phyloP scores from a whole-genome alignment of 202 grass and related monocot genomes.

The Schoenoplectus tabernaemontani region DNA sequence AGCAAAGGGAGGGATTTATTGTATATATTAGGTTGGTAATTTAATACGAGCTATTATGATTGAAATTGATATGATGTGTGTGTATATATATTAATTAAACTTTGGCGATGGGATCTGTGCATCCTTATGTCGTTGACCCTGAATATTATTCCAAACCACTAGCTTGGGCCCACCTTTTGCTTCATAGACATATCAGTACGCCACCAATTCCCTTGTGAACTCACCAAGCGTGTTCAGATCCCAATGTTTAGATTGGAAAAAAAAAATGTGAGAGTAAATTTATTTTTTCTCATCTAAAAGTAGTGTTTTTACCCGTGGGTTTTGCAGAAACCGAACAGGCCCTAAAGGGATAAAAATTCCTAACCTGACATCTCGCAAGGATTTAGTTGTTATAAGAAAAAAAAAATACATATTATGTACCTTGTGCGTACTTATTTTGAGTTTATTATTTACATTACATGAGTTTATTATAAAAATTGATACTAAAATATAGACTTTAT shows the following conservation, averaged over 20 bases:
- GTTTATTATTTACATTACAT: no score
- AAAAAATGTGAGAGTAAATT: no score
- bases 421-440: background rate
- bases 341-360: background rate
- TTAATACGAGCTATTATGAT: constrained; percentile 10
- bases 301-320: no score
- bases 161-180: background rate
- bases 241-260: no score
- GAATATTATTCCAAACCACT: constrained; percentile 16
- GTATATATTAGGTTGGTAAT: constrained; percentile 13
- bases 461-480: no score
- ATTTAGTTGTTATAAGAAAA: no score
- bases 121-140: constrained; percentile 22
- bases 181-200: background rate
- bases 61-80: constrained; percentile 20
- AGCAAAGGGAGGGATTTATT: background rate
- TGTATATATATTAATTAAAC: constrained; percentile 19
- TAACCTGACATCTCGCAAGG: background rate
- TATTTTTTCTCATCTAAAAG: no score
- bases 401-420: background rate
- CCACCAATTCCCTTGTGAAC: constrained; percentile 1
- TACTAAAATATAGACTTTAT: no score
- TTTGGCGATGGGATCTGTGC: constrained; percentile 20
- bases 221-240: no score
- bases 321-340: no score